A percentile compares a stretch with the other conserved stretches of the same genome.
phyloP scores from a whole-genome alignment of 2,329 filamentous ascomycete genomes.

The Sodiomyces alkalinus region DNA sequence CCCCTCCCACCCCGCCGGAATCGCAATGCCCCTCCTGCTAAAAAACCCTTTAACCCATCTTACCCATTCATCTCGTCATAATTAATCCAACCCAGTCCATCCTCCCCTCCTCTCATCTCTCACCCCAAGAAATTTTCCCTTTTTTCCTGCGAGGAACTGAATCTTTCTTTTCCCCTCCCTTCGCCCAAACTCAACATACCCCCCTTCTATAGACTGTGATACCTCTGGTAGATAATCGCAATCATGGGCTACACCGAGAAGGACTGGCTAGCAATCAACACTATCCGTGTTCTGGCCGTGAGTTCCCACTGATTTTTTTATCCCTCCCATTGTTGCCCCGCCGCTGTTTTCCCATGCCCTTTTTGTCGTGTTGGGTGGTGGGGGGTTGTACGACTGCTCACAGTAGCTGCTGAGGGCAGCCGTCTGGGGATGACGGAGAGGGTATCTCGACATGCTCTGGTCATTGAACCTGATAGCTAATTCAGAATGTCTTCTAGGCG shows the following conservation, averaged over 20 bases:
- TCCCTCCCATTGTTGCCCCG: conserved; percentile 8
- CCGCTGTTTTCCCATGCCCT: no score
- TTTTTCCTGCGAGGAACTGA: not conserved
- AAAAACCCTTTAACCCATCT: not conserved
- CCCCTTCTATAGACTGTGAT: no score
- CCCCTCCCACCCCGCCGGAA: no score
- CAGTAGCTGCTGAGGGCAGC: no score
- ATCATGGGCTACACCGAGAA: conserved; percentile 79
- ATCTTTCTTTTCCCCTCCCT: conserved; percentile 3
- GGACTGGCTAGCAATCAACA: conserved; percentile 92
- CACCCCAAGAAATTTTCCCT: not conserved
- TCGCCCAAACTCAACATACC: no score
- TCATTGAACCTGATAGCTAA: conserved; percentile 10
- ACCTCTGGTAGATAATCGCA: conserved; percentile 15
- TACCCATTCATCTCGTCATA: not conserved
- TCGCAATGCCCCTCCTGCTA: no score
- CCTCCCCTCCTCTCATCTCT: not conserved
- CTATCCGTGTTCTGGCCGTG: conserved; percentile 92
- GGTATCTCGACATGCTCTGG: not conserved
- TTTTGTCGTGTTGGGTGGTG: no score
- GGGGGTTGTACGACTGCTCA: no score
- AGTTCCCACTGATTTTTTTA: no score
- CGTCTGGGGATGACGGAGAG: not conserved
- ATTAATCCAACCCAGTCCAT: not conserved
- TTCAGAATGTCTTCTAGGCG: conserved; percentile 41